phyloP scores from a whole-genome alignment of 106 monocot species.

The Acanthochlamys bracteata region DNA sequence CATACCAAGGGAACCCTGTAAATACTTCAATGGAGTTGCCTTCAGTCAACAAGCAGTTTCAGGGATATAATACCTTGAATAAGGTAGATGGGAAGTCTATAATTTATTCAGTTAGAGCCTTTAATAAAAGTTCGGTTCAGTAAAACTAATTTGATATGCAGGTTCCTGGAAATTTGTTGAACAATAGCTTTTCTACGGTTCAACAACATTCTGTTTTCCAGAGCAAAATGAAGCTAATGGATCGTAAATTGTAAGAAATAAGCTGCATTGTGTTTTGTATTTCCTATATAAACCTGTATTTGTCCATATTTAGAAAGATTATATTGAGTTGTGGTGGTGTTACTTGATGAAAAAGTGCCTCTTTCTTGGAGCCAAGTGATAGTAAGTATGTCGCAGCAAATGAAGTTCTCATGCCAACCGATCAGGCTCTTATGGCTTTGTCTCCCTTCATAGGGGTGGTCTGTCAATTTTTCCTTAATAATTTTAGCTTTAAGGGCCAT shows the following conservation, averaged over 20 bases:
- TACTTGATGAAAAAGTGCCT: too few relatives aligned
- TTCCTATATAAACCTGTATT: background rate
- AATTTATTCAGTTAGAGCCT: background rate
- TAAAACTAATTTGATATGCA: slow-evolving; percentile 8
- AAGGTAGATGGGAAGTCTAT: slow-evolving; percentile 20
- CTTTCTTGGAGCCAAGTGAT: too few relatives aligned
- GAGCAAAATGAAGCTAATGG: slow-evolving; percentile 12
- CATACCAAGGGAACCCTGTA: slow-evolving; percentile 15
- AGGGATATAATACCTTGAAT: slow-evolving; percentile 17
- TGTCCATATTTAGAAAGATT: background rate
- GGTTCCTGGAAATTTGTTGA: slow-evolving; percentile 7
- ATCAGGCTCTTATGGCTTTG: too few relatives aligned
- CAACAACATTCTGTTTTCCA: slow-evolving; percentile 6
- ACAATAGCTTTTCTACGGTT: slow-evolving; percentile 8
- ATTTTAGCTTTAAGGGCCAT: too few relatives aligned
- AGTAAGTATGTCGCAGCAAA: too few relatives aligned
- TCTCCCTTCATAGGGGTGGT: too few relatives aligned
- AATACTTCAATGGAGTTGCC: slow-evolving; percentile 52
- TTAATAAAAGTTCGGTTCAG: background rate
- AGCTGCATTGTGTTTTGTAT: background rate
- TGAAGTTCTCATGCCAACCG: too few relatives aligned
- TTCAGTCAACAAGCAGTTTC: slow-evolving; percentile 17
- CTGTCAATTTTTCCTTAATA: too few relatives aligned
- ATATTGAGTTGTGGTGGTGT: background rate
- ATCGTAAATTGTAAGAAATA: slow-evolving; percentile 31